Conservation (phyloP, 2,329 filamentous ascomycete species). For the Colletotrichum agaves region DNA sequence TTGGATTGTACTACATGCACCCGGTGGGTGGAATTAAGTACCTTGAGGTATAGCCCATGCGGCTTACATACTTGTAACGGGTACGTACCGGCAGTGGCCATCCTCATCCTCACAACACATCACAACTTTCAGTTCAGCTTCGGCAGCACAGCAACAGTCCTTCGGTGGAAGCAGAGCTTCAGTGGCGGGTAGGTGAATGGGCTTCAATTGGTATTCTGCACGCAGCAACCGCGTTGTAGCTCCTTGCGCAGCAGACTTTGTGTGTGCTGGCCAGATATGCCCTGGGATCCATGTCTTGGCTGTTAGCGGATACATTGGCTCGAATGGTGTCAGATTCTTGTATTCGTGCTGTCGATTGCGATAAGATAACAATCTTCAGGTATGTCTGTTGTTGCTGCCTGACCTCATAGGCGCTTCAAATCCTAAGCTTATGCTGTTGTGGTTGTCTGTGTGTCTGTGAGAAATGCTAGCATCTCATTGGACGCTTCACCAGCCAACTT, state of each 20-base stretch:
- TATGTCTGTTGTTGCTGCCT: slow-evolving; percentile 25
- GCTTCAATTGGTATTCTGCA: background rate
- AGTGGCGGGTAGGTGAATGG: background rate
- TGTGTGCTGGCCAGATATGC: slow-evolving; percentile 32
- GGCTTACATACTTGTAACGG: too few relatives aligned
- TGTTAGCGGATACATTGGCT: slow-evolving; percentile 33
- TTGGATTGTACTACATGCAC: too few relatives aligned
- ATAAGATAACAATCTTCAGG: background rate
- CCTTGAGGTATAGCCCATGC: too few relatives aligned
- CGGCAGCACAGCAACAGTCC: background rate
- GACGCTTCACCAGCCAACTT: background rate
- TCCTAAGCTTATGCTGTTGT: background rate
- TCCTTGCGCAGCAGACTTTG: slow-evolving; percentile 22
- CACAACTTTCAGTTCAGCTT: background rate
- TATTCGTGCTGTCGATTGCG: background rate
- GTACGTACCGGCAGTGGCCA: too few relatives aligned
- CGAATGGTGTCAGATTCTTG: slow-evolving; percentile 28
- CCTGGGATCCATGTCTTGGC: slow-evolving; percentile 35
- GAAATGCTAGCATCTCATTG: too few relatives aligned
- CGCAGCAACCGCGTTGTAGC: slow-evolving; percentile 11
- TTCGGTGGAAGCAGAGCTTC: background rate
- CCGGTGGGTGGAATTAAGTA: too few relatives aligned
- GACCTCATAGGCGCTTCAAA: background rate
- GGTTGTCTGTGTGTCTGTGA: background rate
- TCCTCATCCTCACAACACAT: too few relatives aligned